Evolutionary conservation across 2,329 filamentous ascomycete genomes (phyloP).

Genomic region (Curvularia sp.): DNA sequence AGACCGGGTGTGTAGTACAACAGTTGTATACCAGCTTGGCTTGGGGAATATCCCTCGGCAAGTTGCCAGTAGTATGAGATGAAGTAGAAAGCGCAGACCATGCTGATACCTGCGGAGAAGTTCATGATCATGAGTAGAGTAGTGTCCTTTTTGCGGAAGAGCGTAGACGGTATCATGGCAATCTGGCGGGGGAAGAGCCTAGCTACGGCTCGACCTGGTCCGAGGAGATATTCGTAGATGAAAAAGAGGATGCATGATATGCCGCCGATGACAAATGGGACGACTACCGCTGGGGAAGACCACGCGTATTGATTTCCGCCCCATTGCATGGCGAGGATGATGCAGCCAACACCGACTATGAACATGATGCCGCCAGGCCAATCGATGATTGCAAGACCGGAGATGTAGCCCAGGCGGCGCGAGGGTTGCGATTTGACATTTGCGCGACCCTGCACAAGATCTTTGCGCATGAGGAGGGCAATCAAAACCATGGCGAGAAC

Average conservation of each 20-base stretch:
- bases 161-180: constrained; percentile 69
- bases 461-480: constrained; percentile 64
- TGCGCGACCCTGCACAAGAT: constrained; percentile 62
- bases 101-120: constrained; percentile 64
- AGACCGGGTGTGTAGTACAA: constrained; percentile 71
- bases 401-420: constrained; percentile 44
- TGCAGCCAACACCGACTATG: constrained; percentile 44
- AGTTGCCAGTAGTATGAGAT: constrained; percentile 72
- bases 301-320: constrained; percentile 66
- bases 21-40: constrained; percentile 57
- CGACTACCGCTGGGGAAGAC: constrained; percentile 62
- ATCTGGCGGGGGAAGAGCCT: constrained; percentile 61
- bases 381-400: constrained; percentile 55
- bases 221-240: constrained; percentile 62
- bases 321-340: constrained; percentile 57
- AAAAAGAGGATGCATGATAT: constrained; percentile 58
- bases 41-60: constrained; percentile 61
- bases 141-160: constrained; percentile 65
- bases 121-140: constrained; percentile 68
- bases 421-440: constrained; percentile 44
- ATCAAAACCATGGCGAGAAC: constrained; percentile 60
- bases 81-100: constrained; percentile 69
- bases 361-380: constrained; percentile 46
- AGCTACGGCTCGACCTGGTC: constrained; percentile 57
- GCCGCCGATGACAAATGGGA: constrained; percentile 60